Conservation (phyloP, 1,139 yeast species). For the Nakaseomyces glabratus region DNA sequence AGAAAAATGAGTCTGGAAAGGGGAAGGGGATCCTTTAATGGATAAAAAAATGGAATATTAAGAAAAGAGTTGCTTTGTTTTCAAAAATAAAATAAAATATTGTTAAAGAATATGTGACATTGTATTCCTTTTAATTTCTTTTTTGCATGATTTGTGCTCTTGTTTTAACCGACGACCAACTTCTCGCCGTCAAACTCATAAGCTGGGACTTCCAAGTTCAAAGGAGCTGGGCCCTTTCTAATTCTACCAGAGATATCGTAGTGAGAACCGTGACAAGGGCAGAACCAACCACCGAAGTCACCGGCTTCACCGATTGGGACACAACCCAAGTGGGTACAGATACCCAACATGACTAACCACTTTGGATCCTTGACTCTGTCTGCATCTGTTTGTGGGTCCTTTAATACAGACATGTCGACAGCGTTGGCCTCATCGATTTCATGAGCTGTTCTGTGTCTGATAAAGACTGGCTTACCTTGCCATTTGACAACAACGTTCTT, state of each 20-base stretch:
- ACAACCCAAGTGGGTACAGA: conserved; percentile 99
- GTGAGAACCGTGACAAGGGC: conserved; percentile 99
- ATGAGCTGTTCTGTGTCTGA: conserved; percentile 92
- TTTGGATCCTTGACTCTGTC: conserved; percentile 96
- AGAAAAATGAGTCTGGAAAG: no score
- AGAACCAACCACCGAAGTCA: conserved; percentile 99
- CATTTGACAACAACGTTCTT: conserved; percentile 97
- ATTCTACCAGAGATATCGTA: conserved; percentile 99
- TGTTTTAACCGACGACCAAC: conserved; percentile 63
- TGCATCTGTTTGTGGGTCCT: conserved; percentile 91
- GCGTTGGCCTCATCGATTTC: conserved; percentile 93
- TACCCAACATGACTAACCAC: conserved; percentile 99
- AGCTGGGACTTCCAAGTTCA: conserved; percentile 92
- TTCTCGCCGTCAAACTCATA: conserved; percentile 78
- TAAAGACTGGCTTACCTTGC: conserved; percentile 99
- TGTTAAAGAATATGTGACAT: no score
- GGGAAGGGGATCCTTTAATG: no score
- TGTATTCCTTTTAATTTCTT: no score
- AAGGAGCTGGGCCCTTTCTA: conserved; percentile 99
- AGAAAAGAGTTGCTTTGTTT: no score
- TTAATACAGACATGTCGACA: conserved; percentile 63
- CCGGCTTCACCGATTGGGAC: conserved; percentile 99
- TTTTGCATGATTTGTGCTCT: not conserved
- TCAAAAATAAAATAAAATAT: no score
- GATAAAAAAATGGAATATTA: no score